Base-by-base conservation (phyloP, 148 eudicot species). In the Nepenthes mirabilis region DNA sequence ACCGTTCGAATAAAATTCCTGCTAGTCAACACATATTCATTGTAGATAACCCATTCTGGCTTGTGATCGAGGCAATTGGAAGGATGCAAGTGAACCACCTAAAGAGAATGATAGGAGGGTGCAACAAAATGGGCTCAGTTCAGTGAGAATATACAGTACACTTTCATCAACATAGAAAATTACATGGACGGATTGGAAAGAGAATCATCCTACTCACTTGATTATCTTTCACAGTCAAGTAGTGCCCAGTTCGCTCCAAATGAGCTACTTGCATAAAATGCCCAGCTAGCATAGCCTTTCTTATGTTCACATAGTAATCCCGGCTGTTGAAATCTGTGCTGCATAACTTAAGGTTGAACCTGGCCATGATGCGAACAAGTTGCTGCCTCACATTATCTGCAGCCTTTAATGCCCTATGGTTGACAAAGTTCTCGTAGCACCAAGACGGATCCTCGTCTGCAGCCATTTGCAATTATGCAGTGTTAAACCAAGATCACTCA, bases 201-300 rank as follows among this genome's bases (percentile, higher is more conserved):
- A 50, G 6, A 34, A 56, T 45, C 13, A 34, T 64, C 9, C 36
- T n/a, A 66, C 77, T 63, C 65, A 89, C 99, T 70, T 89, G 99
- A 66, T 89, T 93, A 74, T 93, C 99, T 72, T 93, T 93, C 50
- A 86, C 95, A 9, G 99, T 93, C 70, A 93, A 67, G 74, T 93
- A 93, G 47, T 89, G 91, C 32, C 91, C 99, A 59, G 89, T 81
- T 33, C 82, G 84, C 76, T 93, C 99, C 53, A 93, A 62, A 74
- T 93, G 99, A 58, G 96, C 99, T 54, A 93, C 99, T 79, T 93
- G 99, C 99, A 93, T 93, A 73, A 93, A 93, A 66, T 93, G 88
- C 58, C 99, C 99, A 65, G 99, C 95, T 61, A 89, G 65, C 91
- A 93, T 93, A 49, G 99, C 99, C 77, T 93, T 93, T 63, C 99